phyloP scores from a whole-genome alignment of 2,329 filamentous ascomycete species.

The Colletotrichum euphorbiae region DNA sequence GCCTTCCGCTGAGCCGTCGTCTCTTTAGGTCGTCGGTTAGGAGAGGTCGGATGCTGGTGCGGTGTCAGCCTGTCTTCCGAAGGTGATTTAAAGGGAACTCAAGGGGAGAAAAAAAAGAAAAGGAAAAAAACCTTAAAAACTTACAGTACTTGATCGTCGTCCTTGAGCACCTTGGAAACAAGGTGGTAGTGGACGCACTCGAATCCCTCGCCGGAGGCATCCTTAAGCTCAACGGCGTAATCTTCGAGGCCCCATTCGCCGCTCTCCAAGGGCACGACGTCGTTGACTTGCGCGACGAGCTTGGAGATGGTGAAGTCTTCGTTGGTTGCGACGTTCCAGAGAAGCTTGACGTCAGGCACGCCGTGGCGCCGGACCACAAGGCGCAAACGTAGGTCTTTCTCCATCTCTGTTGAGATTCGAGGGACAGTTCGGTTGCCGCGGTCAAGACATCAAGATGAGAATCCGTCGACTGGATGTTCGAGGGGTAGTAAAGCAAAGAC shows the following conservation, averaged over 20 bases:
- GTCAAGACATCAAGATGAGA: not conserved
- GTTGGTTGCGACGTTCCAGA: constrained; percentile 73
- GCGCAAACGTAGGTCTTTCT: constrained; percentile 74
- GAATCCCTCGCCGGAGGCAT: constrained; percentile 69
- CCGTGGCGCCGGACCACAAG: constrained; percentile 78
- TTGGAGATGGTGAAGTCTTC: constrained; percentile 77
- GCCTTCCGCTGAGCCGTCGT: constrained; percentile 78
- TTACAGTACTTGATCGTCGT: constrained; percentile 86
- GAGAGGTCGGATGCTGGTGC: constrained; percentile 78
- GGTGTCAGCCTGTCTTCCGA: constrained; percentile 32
- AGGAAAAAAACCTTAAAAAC: constrained; percentile 47
- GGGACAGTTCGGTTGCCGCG: not conserved
- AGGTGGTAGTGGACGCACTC: constrained; percentile 90
- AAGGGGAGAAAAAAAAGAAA: too few relatives aligned
- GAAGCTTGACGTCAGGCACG: constrained; percentile 76
- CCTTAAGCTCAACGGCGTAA: constrained; percentile 82
- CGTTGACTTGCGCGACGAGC: constrained; percentile 82
- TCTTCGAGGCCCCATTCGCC: constrained; percentile 89
- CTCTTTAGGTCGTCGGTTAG: constrained; percentile 79
- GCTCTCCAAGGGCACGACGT: constrained; percentile 83
- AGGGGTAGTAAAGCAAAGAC: too few relatives aligned
- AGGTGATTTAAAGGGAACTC: too few relatives aligned
- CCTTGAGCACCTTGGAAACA: constrained; percentile 76
- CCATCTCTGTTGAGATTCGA: constrained; percentile 36
- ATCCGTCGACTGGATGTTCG: not conserved